Percentiles rank a stretch among this genome's conserved stretches.
These are phyloP conservation scores for Anisodus acutangulus DNA, from an alignment of 257 asterid species.

Conservation along the genomic window DNA sequence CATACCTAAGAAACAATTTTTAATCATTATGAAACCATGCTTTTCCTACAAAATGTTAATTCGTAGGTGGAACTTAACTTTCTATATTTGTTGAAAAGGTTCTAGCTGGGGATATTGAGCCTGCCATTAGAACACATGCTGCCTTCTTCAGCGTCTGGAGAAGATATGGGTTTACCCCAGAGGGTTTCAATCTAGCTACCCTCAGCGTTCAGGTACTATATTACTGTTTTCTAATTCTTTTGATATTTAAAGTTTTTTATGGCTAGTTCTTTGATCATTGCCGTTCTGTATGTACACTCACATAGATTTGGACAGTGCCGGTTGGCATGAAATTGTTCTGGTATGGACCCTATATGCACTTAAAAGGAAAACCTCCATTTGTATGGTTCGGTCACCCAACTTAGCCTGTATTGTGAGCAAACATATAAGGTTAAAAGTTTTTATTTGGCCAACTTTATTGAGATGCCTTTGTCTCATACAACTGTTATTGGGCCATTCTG, in stretches of 20 bases:
- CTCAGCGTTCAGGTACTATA: slow-evolving; percentile 77
- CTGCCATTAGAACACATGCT: slow-evolving; percentile 90
- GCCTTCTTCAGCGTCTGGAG: slow-evolving; percentile 98
- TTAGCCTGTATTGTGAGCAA: background rate
- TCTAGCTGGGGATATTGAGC: slow-evolving; percentile 97
- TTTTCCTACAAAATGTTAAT: slow-evolving; percentile 25
- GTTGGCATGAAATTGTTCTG: slow-evolving; percentile 10
- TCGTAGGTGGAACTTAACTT: slow-evolving; percentile 33
- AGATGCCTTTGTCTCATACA: slow-evolving; percentile 19
- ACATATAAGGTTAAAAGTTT: background rate
- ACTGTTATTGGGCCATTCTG: background rate
- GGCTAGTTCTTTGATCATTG: background rate
- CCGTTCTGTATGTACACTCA: background rate
- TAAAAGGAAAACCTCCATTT: slow-evolving; percentile 15
- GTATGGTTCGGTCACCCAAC: background rate
- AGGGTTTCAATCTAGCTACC: slow-evolving; percentile 96
- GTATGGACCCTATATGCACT: background rate
- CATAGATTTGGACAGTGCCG: background rate
- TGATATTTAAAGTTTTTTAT: slow-evolving; percentile 24
- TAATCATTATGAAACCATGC: background rate
- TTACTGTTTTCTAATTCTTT: slow-evolving; percentile 34
- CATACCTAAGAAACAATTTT: slow-evolving; percentile 4
- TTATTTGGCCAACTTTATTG: background rate
- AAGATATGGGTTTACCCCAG: slow-evolving; percentile 96
- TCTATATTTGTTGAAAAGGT: slow-evolving; percentile 61